These are phyloP conservation scores for Zelopaecilomyces penicillatus DNA, from an alignment of 2,329 filamentous ascomycete genomes.

Conservation along the genomic window DNA sequence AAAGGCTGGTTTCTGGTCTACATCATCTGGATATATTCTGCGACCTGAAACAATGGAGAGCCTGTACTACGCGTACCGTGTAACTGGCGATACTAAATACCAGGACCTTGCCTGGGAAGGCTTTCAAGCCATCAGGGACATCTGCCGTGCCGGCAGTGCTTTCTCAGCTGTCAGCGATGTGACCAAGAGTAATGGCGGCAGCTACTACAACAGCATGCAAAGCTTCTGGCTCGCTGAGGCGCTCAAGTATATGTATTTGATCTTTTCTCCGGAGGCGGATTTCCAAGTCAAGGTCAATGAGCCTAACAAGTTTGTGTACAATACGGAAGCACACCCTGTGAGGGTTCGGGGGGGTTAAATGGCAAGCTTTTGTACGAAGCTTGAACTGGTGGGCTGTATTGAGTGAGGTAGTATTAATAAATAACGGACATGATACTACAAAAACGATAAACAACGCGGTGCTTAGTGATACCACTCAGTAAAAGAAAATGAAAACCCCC, in stretches of 20 bases:
- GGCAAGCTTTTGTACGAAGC: too few relatives aligned
- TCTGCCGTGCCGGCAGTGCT: constrained; percentile 55
- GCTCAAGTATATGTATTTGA: constrained; percentile 74
- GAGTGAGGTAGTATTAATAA: too few relatives aligned
- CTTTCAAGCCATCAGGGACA: constrained; percentile 59
- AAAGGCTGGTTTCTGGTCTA: constrained; percentile 64
- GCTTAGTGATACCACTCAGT: too few relatives aligned
- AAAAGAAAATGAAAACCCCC: too few relatives aligned
- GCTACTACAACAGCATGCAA: constrained; percentile 64
- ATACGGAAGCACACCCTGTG: constrained; percentile 42
- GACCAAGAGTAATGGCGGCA: constrained; percentile 52
- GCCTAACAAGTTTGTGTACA: constrained; percentile 41
- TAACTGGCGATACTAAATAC: constrained; percentile 67
- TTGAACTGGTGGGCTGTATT: too few relatives aligned
- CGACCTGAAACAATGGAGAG: constrained; percentile 77
- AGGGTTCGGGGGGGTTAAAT: constrained; percentile 10
- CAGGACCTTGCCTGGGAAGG: constrained; percentile 80
- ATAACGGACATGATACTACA: too few relatives aligned
- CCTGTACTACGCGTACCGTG: constrained; percentile 79
- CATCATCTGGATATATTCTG: constrained; percentile 52
- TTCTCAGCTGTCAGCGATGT: constrained; percentile 61
- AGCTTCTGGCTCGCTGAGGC: constrained; percentile 86
- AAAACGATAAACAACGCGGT: too few relatives aligned
- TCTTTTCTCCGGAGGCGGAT: constrained; percentile 51
- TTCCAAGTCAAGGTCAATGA: constrained; percentile 40